Conservation (phyloP, 1,139 yeast species). For the Sugiyamaella paludigena region DNA sequence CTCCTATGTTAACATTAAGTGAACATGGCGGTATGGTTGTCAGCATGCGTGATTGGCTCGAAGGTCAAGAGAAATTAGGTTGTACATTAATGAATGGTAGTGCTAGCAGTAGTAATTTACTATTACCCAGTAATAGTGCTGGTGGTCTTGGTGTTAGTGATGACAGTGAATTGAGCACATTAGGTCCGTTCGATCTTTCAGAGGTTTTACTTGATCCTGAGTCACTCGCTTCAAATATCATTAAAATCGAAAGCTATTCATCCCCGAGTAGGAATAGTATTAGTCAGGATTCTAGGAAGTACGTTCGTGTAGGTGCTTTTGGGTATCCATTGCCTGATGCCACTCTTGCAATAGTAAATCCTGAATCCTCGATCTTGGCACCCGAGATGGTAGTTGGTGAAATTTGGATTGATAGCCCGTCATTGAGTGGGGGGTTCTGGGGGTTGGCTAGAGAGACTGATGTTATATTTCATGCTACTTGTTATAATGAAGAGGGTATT, state of each 20-base stretch:
- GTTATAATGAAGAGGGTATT: constrained; percentile 65
- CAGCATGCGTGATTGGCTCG: constrained; percentile 84
- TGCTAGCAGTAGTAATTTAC: background rate
- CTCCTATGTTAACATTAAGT: constrained; percentile 84
- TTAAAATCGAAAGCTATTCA: constrained; percentile 65
- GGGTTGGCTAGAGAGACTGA: constrained; percentile 68
- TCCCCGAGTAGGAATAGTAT: constrained; percentile 43
- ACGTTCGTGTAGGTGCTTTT: constrained; percentile 79
- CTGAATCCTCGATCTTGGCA: constrained; percentile 73
- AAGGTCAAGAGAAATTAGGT: constrained; percentile 58
- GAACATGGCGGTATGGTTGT: constrained; percentile 98
- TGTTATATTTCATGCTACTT: constrained; percentile 76
- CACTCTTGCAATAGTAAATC: constrained; percentile 88
- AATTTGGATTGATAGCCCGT: constrained; percentile 92
- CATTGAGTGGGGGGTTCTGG: constrained; percentile 86
- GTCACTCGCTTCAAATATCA: constrained; percentile 72
- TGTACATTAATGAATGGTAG: constrained; percentile 25
- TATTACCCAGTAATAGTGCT: too few relatives aligned
- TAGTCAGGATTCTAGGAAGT: constrained; percentile 47
- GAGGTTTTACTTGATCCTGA: constrained; percentile 80
- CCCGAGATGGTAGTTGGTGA: constrained; percentile 86
- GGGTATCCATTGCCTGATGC: constrained; percentile 96
- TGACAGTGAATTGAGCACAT: constrained; percentile 37
- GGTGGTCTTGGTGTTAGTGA: background rate
- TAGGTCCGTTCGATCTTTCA: constrained; percentile 50